Evolutionary conservation across 2,329 filamentous ascomycete genomes (phyloP).

Genomic region (Exophiala lecanii-corni): DNA sequence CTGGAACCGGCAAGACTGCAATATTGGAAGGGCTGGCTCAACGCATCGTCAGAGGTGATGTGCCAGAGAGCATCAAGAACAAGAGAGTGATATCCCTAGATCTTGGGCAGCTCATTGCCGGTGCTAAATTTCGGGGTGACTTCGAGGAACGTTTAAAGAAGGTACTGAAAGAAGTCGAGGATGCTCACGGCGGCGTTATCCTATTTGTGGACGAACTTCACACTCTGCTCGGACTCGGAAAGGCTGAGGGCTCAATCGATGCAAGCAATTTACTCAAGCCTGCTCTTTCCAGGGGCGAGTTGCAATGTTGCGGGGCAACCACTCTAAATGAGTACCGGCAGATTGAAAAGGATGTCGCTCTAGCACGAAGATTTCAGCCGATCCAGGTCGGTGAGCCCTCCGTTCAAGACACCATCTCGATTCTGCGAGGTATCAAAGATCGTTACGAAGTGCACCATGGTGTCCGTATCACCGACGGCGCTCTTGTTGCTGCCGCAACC

Average conservation of each 20-base stretch:
- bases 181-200: conserved; percentile 83
- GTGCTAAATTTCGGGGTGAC: conserved; percentile 91
- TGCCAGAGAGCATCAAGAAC: conserved; percentile 92
- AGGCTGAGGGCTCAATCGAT: conserved; percentile 93
- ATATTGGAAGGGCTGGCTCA: conserved; percentile 94
- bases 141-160: conserved; percentile 93
- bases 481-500: conserved; percentile 84
- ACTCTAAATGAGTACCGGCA: conserved; percentile 86
- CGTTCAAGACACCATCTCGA: conserved; percentile 90
- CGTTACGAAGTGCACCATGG: conserved; percentile 97
- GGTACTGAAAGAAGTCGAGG: conserved; percentile 84
- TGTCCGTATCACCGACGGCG: conserved; percentile 87
- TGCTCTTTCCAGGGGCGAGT: conserved; percentile 81
- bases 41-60: conserved; percentile 86
- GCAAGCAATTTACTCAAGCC: conserved; percentile 93
- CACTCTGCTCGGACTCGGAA: conserved; percentile 83
- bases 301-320: conserved; percentile 93
- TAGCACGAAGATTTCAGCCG: conserved; percentile 89
- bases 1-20: conserved; percentile 97
- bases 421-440: conserved; percentile 93
- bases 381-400: conserved; percentile 89
- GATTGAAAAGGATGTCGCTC: conserved; percentile 93
- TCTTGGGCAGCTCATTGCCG: conserved; percentile 86
- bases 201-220: conserved; percentile 95
- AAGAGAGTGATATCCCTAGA: conserved; percentile 86